phyloP scores from a whole-genome alignment of 2,329 filamentous ascomycete species.

The Nemania sp. region DNA sequence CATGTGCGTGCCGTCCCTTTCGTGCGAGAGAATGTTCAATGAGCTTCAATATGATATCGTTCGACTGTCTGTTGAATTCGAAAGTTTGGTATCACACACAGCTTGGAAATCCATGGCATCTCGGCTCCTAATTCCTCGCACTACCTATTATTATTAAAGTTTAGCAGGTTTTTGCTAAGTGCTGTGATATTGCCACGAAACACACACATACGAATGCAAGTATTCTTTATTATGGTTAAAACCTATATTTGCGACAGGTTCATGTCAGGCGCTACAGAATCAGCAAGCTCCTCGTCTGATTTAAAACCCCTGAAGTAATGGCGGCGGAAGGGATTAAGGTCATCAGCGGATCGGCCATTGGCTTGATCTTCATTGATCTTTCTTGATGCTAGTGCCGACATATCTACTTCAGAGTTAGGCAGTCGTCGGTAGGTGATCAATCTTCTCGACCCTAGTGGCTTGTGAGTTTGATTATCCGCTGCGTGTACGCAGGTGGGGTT shows the following conservation, averaged over 20 bases:
- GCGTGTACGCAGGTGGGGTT: background rate
- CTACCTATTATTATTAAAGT: no score
- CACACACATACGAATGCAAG: no score
- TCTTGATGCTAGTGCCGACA: constrained; percentile 43
- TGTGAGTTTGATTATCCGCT: constrained; percentile 21
- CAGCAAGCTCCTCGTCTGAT: constrained; percentile 33
- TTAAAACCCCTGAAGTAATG: constrained; percentile 62
- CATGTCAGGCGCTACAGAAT: constrained; percentile 8
- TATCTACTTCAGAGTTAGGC: constrained; percentile 59
- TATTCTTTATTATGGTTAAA: no score
- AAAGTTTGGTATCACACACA: no score
- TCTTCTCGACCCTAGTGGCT: constrained; percentile 73
- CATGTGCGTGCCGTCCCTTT: no score
- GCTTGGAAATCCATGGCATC: no score
- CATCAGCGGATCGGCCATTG: constrained; percentile 57
- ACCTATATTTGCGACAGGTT: constrained; percentile 8
- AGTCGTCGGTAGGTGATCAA: constrained; percentile 83
- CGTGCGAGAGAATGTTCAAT: no score
- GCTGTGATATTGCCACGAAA: no score
- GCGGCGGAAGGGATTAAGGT: constrained; percentile 63
- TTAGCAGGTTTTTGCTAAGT: no score
- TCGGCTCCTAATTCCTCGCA: no score
- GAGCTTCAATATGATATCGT: no score
- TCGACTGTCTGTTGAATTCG: no score
- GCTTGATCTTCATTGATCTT: constrained; percentile 38